Percentiles rank a stretch among this genome's conserved stretches.
phyloP scores from a whole-genome alignment of 108 stramenopile species.

The Discostella stelligeroides region DNA sequence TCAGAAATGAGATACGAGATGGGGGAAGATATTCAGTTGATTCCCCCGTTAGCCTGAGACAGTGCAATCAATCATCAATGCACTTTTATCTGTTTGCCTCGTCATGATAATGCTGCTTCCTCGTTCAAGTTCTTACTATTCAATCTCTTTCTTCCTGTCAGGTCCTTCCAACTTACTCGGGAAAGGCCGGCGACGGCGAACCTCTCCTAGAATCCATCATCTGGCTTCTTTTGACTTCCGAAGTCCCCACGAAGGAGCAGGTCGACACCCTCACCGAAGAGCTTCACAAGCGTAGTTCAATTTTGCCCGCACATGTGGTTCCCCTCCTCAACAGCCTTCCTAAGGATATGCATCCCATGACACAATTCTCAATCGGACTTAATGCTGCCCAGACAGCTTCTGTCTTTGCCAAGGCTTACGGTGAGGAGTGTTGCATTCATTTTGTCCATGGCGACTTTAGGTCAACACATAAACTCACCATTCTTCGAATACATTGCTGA shows the following conservation, averaged over 20 bases:
- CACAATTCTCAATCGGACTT: conserved; percentile 92
- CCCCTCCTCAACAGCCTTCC: conserved; percentile 92
- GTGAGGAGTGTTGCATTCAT: neutral
- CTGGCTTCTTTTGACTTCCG: conserved; percentile 97
- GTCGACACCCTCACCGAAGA: conserved; percentile 93
- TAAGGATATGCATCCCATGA: conserved; percentile 99
- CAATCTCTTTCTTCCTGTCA: neutral
- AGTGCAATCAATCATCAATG: too few species aligned
- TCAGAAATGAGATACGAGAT: too few species aligned
- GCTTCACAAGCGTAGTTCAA: conserved; percentile 81
- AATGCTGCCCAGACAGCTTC: conserved; percentile 94
- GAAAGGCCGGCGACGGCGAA: conserved; percentile 92
- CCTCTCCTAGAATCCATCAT: conserved; percentile 94
- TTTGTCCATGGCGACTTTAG: neutral
- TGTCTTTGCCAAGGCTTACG: conserved; percentile 95
- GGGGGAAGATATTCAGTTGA: too few species aligned
- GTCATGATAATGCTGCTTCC: neutral
- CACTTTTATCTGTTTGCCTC: too few species aligned
- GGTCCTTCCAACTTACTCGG: conserved; percentile 92
- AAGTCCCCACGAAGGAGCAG: conserved; percentile 98
- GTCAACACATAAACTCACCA: neutral
- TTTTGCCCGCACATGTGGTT: conserved; percentile 92
- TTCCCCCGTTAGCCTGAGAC: too few species aligned
- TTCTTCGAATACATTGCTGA: neutral
- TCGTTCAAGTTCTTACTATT: neutral